These are phyloP conservation scores for Plantago lanceolata DNA, from an alignment of 305 asterid genomes.

Conservation along the genomic window DNA sequence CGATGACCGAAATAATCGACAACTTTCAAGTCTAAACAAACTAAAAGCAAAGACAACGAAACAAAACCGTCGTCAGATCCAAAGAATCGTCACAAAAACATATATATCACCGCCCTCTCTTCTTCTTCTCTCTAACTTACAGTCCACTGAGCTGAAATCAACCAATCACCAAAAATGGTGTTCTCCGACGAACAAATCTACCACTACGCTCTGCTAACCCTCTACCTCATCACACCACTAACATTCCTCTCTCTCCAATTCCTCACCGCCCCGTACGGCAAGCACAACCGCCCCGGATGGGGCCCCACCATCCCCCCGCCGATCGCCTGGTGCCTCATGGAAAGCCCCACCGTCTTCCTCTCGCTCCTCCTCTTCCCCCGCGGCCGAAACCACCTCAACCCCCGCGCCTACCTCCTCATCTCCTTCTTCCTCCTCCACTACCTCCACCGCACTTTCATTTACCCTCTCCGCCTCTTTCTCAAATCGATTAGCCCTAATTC, in stretches of 20 bases:
- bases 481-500: conserved; percentile 4
- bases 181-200: not conserved
- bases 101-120: too few relatives aligned
- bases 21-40: too few relatives aligned
- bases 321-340: conserved; percentile 85
- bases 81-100: too few relatives aligned
- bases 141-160: too few relatives aligned
- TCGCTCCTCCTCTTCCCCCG: conserved; percentile 61
- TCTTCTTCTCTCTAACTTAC: too few relatives aligned
- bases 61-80: not conserved
- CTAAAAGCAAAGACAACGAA: too few relatives aligned
- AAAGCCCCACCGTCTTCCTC: conserved; percentile 77
- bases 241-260: conserved; percentile 29
- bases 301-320: conserved; percentile 37
- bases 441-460: conserved; percentile 44
- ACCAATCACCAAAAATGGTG: too few relatives aligned
- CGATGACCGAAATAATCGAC: too few relatives aligned
- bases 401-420: conserved; percentile 47
- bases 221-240: conserved; percentile 28
- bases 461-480: conserved; percentile 49
- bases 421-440: conserved; percentile 64
- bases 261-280: conserved; percentile 53
- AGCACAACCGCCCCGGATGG: conserved; percentile 57
- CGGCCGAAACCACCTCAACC: conserved; percentile 43
- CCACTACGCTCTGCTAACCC: conserved; percentile 29